Base-by-base conservation (phyloP, 2,329 filamentous ascomycete species). In the Xylaria sp. region DNA sequence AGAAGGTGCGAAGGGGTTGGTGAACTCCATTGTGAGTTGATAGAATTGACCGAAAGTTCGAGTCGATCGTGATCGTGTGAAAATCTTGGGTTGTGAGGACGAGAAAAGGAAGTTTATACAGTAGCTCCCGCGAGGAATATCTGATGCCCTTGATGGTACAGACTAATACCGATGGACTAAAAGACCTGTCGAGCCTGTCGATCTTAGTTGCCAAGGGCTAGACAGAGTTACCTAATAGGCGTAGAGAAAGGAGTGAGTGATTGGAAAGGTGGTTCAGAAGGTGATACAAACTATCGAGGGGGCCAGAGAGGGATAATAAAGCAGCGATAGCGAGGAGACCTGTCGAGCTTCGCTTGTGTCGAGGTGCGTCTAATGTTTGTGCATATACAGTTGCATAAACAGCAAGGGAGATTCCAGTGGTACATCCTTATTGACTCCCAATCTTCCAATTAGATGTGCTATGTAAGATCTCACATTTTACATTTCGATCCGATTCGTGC, bases 351-450 rank as follows among this genome's bases (percentile, higher is more conserved):
- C 68, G 70, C 65, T 61, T 65, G 56, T 54, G 64, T 62, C 58
- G 56, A 62, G 54, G 58, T 63, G 64, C 54, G 60, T 61, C 43
- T 60, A 69, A 66, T 69, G 67, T 67, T 71, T 74, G 68, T 71
- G 67, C 66, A 70, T 49, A 40, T 60, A 52, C 35, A 66, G 57
- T 65, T 69, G 63, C 70, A 73, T 69, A 71, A 71, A 59, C 67
- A 72, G 70, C 63, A 72, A 74, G 72, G 70, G 71, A 65, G 67
- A 70, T 64, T 67, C 67, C 68, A 73, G 67, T 58, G 63, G 67
- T 54, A 58, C 35, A 49, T 15, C 29, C 40, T n/a, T 41, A 43
- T 40, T 37, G 29, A 51, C 41, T 62, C 29, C 62, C 55, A 56
- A 57, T 62, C 41, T 62, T 35, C 62, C 55, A 56, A 57, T 62